These are phyloP conservation scores for Neofusicoccum ribis DNA, from an alignment of 2,329 filamentous ascomycete species.

Conservation along the genomic window DNA sequence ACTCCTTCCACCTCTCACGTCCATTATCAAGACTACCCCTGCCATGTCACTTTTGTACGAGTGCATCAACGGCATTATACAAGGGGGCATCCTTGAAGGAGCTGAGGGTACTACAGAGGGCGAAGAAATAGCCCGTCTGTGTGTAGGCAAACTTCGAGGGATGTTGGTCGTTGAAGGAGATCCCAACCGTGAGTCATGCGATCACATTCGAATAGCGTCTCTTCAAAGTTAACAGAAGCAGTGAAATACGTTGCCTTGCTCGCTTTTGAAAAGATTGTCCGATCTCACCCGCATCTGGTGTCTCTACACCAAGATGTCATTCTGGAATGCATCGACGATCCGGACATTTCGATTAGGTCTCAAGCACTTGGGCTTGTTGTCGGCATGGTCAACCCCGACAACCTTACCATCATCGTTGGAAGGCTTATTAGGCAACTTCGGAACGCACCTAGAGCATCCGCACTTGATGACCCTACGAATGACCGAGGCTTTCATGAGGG, in stretches of 20 bases:
- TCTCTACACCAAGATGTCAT: constrained; percentile 95
- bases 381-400: constrained; percentile 89
- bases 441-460: constrained; percentile 61
- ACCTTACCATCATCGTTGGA: constrained; percentile 79
- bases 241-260: constrained; percentile 97
- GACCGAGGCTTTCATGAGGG: constrained; percentile 47
- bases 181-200: constrained; percentile 71
- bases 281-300: constrained; percentile 84
- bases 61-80: constrained; percentile 97
- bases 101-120: constrained; percentile 77
- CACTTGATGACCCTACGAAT: constrained; percentile 46
- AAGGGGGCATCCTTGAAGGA: constrained; percentile 87
- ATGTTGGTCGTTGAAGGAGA: constrained; percentile 95
- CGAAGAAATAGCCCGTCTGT: constrained; percentile 89
- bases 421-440: constrained; percentile 81
- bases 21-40: constrained; percentile 88
- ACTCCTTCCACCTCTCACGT: constrained; percentile 83
- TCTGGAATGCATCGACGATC: constrained; percentile 90
- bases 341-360: constrained; percentile 92
- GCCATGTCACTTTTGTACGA: constrained; percentile 99
- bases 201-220: background rate
- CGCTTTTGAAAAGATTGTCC: constrained; percentile 92
- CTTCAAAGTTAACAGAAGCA: constrained; percentile 35
- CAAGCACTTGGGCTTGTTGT: constrained; percentile 89
- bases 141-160: constrained; percentile 86